A percentile compares a stretch with the other conserved stretches of the same genome.
These are phyloP conservation scores for Beta macrorhiza DNA, from an alignment of 179 eudicot species.

Conservation along the genomic window DNA sequence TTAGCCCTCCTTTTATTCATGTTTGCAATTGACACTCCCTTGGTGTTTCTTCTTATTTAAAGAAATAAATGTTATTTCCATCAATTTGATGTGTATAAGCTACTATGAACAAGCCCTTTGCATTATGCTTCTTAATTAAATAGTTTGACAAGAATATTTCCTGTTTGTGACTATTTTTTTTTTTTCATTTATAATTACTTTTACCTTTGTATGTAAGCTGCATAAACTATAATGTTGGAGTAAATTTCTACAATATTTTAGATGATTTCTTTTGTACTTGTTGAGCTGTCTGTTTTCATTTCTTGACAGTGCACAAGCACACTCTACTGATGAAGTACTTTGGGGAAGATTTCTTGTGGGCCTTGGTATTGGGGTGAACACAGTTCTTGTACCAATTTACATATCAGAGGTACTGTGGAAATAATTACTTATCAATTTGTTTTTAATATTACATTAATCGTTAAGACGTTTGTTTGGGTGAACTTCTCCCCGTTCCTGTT, in stretches of 20 bases:
- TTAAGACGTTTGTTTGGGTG: background rate
- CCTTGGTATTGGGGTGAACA: slow-evolving; percentile 86
- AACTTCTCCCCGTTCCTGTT: background rate
- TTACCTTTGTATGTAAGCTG: background rate
- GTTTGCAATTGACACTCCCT: background rate
- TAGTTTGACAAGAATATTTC: background rate
- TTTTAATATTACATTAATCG: background rate
- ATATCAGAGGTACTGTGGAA: slow-evolving; percentile 65
- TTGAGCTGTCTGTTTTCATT: slow-evolving; percentile 6
- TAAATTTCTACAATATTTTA: background rate
- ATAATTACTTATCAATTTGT: background rate
- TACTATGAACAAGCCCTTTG: background rate
- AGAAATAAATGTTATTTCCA: background rate
- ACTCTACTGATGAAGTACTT: slow-evolving; percentile 63
- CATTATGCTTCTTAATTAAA: background rate
- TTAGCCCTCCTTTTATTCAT: background rate
- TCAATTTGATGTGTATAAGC: background rate
- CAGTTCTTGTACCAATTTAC: slow-evolving; percentile 80
- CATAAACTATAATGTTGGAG: background rate
- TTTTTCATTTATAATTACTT: background rate
- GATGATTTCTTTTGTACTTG: background rate
- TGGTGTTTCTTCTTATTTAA: background rate
- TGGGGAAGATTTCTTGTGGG: slow-evolving; percentile 87
- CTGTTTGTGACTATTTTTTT: background rate
- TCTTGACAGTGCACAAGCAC: slow-evolving; percentile 75